phyloP scores from a whole-genome alignment of 2,329 filamentous ascomycete species.

The Sphaerulina vaccinii region DNA sequence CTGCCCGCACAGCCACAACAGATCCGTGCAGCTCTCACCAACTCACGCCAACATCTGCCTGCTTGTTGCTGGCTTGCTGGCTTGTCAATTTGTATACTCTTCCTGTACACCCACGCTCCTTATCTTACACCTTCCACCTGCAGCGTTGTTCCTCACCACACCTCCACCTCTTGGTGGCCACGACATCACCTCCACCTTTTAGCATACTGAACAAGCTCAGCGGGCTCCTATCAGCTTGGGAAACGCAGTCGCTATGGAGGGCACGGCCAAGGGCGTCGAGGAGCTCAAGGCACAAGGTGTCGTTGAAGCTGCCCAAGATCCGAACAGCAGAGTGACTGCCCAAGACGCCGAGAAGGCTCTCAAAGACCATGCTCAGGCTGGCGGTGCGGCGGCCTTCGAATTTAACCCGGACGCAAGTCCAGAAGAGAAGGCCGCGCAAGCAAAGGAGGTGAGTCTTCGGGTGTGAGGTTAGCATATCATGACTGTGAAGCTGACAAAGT shows the following conservation, averaged over 20 bases:
- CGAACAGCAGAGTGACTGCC: constrained; percentile 64
- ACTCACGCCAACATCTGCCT: background rate
- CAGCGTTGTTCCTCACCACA: background rate
- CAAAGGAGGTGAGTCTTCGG: constrained; percentile 59
- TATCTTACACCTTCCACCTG: background rate
- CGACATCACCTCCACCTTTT: background rate
- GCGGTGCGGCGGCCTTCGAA: constrained; percentile 74
- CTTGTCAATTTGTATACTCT: background rate
- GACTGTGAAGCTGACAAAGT: constrained; percentile 19
- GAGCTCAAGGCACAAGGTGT: constrained; percentile 82
- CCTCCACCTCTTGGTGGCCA: background rate
- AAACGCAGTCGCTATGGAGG: constrained; percentile 23
- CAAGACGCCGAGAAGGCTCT: constrained; percentile 72
- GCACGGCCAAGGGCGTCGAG: constrained; percentile 29
- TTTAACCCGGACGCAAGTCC: constrained; percentile 84
- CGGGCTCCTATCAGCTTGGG: background rate
- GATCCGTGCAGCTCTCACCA: background rate
- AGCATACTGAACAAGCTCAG: background rate
- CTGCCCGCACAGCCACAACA: too few species aligned
- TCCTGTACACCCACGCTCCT: background rate
- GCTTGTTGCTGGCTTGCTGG: background rate
- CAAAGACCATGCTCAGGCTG: constrained; percentile 73
- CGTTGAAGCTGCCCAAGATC: constrained; percentile 72
- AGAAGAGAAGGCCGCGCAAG: constrained; percentile 80
- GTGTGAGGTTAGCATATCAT: background rate